Evolutionary conservation across 805 yeast species (phyloP).

Genomic region (Dipodascopsis tothii): DNA sequence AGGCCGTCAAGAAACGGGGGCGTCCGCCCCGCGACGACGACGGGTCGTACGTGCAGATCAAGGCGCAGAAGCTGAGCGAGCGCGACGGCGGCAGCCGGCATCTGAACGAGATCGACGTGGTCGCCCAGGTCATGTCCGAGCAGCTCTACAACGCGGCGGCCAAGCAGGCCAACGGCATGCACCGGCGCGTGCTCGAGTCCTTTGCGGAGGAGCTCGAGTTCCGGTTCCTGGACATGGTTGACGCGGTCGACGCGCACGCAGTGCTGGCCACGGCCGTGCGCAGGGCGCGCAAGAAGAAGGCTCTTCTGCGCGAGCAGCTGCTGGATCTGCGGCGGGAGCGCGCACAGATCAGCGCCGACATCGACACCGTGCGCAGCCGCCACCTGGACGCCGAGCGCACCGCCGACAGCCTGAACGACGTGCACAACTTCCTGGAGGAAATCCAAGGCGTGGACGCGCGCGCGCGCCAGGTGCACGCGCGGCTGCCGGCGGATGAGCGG

Average conservation of each 20-base stretch:
- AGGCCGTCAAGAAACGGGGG: too few relatives aligned
- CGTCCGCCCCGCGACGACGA: too few relatives aligned
- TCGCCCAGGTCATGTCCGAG: conserved; percentile 11
- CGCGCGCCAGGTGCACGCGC: too few relatives aligned
- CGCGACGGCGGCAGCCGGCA: conserved; percentile 5
- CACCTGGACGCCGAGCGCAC: conserved; percentile 4
- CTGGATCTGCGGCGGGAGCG: conserved; percentile 10
- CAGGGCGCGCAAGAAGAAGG: conserved; percentile 5
- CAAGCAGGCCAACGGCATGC: conserved; percentile 1
- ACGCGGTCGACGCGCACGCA: conserved; percentile 14
- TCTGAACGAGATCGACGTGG: conserved; percentile 18
- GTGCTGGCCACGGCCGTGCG: conserved; percentile 2
- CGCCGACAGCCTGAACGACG: conserved; percentile 1
- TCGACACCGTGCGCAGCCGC: conserved; percentile 3
- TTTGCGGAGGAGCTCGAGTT: conserved; percentile 15
- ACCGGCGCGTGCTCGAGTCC: conserved; percentile 7
- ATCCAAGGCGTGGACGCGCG: conserved; percentile 6
- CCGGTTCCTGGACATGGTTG: conserved; percentile 13
- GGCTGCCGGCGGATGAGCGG: not conserved
- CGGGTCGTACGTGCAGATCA: conserved; percentile 6
- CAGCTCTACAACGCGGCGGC: conserved; percentile 4
- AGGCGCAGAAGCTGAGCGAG: conserved; percentile 5
- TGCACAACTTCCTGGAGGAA: conserved; percentile 6
- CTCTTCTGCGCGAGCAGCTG: conserved; percentile 5
- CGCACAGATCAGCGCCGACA: conserved; percentile 3